Percentiles rank a stretch among this genome's conserved stretches.
Evolutionary conservation across 2,329 filamentous ascomycete genomes (phyloP).

Genomic region (Dactylellina drechsleri): DNA sequence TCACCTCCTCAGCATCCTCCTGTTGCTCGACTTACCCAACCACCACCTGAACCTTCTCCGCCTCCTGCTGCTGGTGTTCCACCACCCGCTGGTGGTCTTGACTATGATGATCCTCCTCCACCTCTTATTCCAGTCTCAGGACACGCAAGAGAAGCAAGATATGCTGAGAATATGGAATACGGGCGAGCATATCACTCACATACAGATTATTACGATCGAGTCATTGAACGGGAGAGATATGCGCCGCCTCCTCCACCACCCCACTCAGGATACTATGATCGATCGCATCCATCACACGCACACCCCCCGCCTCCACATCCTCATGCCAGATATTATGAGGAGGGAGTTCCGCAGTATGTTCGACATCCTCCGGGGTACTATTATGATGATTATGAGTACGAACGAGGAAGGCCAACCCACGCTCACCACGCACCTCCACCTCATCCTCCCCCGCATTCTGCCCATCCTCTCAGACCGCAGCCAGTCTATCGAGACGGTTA

Average conservation of each 20-base stretch:
- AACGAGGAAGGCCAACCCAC: constrained; percentile 9
- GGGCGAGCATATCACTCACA: constrained; percentile 24
- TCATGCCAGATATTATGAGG: constrained; percentile 25
- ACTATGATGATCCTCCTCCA: constrained; percentile 46
- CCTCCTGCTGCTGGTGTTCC: constrained; percentile 14
- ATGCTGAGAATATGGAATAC: constrained; percentile 39
- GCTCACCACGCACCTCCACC: neutral
- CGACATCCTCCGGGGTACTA: constrained; percentile 33
- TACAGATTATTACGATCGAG: constrained; percentile 38
- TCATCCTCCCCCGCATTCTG: neutral
- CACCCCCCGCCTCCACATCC: constrained; percentile 21
- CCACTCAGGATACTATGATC: constrained; percentile 39
- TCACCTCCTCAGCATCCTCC: constrained; percentile 16
- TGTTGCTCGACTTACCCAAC: constrained; percentile 6
- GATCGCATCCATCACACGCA: constrained; percentile 10
- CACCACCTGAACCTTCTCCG: constrained; percentile 9
- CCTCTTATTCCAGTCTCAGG: constrained; percentile 30
- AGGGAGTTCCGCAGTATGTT: constrained; percentile 7
- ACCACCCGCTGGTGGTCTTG: constrained; percentile 41
- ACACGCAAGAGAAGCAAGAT: constrained; percentile 27
- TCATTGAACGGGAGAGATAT: constrained; percentile 38
- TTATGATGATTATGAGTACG: constrained; percentile 44
- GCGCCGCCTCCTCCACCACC: constrained; percentile 36
- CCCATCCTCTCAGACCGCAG: neutral
- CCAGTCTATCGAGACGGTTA: constrained; percentile 39